phyloP scores from a whole-genome alignment of 257 asterid genomes.

The Avicennia marina region DNA sequence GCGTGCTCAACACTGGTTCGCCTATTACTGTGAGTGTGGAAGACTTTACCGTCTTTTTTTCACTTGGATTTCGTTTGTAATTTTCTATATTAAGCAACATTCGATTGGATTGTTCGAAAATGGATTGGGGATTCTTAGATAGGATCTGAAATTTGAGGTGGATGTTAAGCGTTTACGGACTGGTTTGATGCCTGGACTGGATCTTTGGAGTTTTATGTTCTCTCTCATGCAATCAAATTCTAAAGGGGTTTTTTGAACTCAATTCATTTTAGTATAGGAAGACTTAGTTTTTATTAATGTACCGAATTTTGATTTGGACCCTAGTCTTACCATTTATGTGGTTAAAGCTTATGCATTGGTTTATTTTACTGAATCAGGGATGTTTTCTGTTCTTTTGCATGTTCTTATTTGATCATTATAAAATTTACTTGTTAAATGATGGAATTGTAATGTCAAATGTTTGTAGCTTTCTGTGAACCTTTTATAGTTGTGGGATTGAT shows the following conservation, averaged over 20 bases:
- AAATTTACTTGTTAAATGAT: not conserved
- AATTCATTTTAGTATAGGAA: not conserved
- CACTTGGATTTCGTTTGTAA: slow-evolving; percentile 4
- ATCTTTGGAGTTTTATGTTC: slow-evolving; percentile 9
- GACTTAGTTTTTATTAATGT: not conserved
- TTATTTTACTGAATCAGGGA: not conserved
- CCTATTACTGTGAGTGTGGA: slow-evolving; percentile 72
- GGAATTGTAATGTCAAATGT: too few species aligned
- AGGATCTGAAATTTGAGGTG: not conserved
- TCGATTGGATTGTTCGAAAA: slow-evolving; percentile 3
- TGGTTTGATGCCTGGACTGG: slow-evolving; percentile 5
- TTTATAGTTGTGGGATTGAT: too few species aligned
- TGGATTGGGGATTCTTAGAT: not conserved
- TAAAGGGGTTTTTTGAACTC: not conserved
- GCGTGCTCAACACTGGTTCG: slow-evolving; percentile 87
- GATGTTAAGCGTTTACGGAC: not conserved
- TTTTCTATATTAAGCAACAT: not conserved
- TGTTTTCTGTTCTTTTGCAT: not conserved
- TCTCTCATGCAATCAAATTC: slow-evolving; percentile 5
- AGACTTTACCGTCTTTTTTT: not conserved
- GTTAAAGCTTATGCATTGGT: not conserved
- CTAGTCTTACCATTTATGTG: not conserved
- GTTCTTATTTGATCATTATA: not conserved
- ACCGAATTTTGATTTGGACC: not conserved
- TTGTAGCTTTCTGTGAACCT: too few species aligned